Evolutionary conservation across 768 basidiomycete species (phyloP), one percentile per base, ranked within the genome.

Genomic region (Mycena epipterygia): DNA sequence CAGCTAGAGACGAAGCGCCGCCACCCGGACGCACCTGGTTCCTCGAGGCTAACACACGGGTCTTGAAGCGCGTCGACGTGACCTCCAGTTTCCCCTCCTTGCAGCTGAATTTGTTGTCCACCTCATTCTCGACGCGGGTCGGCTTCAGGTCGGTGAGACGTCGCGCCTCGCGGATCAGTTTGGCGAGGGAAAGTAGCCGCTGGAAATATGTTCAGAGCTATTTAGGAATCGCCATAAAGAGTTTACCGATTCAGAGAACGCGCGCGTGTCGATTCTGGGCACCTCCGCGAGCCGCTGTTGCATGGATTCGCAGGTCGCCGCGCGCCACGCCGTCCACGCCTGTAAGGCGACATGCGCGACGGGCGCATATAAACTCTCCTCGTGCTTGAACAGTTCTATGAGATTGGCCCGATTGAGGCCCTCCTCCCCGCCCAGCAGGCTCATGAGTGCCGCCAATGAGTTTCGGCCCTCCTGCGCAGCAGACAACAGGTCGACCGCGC

Each of bases 321-420:
- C 82, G 29, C 78, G 78, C 73, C 79, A 84, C 4, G 86, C 84
- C 2, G 78, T 79, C 88, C 87, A 89, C 17, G 88, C 86, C 65
- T 81, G 81, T 23, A 83, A 65, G 0, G 84, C 86, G 17, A 79
- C 76, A 23, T 74, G 61, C 12, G 64, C 17, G 0, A 60, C 19
- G 19, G 75, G 19, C 16, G 75, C 44, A 29, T 23, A 56, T 11
- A 69, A 66, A 8, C 62, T 58, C 64, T 81, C 78, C 35, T 79
- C 71, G 37, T 73, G 41, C 29, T 72, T 74, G 46, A 88, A 84
- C 14, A 86, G 35, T 1, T 66, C 61, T 17, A 44, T 16, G 2
- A 83, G 81, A 12, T 75, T 73, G 1, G 33, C 21, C 65, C 71
- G 82, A 8, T 61, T 44, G 9, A 87, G 52, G 3, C 23, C 74